Evolutionary conservation across 306 rosid genomes (phyloP).

Genomic region (Morella rubra): DNA sequence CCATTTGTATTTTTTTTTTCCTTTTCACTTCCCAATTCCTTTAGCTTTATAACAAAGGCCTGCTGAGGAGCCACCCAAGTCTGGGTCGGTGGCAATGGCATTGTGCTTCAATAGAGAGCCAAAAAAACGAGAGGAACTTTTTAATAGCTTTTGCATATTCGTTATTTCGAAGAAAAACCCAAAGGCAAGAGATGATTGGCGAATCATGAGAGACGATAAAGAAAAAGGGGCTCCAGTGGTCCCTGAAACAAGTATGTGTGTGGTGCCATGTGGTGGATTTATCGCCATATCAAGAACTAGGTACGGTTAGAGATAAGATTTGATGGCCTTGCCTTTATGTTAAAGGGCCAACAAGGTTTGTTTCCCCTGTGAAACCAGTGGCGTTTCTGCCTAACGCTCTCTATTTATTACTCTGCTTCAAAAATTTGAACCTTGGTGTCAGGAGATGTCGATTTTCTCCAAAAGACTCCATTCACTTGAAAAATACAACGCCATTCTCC

Average conservation of each 20-base stretch:
- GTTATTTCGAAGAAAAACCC: neutral
- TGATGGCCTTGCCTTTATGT: constrained; percentile 11
- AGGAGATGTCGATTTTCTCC: neutral
- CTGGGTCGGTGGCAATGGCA: too few relatives aligned
- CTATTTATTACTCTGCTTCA: neutral
- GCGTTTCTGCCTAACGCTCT: constrained; percentile 2
- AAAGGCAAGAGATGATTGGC: constrained; percentile 4
- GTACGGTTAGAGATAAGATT: constrained; percentile 20
- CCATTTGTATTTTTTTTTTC: neutral
- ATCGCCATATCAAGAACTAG: constrained; percentile 34
- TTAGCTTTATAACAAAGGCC: too few relatives aligned
- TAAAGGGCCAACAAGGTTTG: constrained; percentile 24
- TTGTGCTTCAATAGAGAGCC: too few relatives aligned
- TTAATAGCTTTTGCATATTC: too few relatives aligned
- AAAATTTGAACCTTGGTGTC: neutral
- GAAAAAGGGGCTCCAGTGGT: constrained; percentile 34
- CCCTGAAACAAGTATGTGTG: constrained; percentile 39
- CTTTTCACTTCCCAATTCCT: too few relatives aligned
- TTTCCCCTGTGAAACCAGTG: neutral
- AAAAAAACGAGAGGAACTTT: too few relatives aligned
- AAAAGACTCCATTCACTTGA: neutral
- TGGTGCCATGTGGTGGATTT: constrained; percentile 37
- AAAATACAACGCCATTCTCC: neutral
- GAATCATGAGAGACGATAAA: constrained; percentile 25
- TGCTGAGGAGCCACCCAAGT: too few relatives aligned